phyloP scores from a whole-genome alignment of 2,329 filamentous ascomycete species.

The Trichoderma koningiopsis region DNA sequence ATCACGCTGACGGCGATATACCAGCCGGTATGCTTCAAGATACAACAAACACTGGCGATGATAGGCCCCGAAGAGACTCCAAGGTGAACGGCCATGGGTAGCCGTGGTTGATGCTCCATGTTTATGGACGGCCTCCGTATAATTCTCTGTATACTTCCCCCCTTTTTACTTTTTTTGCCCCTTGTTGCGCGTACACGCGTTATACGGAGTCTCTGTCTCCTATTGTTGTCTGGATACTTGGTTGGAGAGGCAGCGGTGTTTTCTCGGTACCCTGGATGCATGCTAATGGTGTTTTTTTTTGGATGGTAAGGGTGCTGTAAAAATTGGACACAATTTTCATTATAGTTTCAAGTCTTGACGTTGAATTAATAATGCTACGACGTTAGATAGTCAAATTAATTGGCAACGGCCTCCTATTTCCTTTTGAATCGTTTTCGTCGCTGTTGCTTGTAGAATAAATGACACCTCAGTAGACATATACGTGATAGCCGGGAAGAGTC shows the following conservation, averaged over 20 bases:
- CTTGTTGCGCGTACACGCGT: conserved; percentile 12
- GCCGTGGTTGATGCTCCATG: neutral
- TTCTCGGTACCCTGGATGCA: conserved; percentile 11
- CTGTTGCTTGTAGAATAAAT: neutral
- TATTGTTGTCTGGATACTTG: conserved; percentile 25
- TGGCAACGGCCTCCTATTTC: neutral
- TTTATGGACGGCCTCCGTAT: conserved; percentile 12
- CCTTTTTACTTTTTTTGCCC: neutral
- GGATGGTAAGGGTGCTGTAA: conserved; percentile 20
- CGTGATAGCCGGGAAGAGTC: neutral
- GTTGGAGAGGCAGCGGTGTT: conserved; percentile 26
- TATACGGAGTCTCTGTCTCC: conserved; percentile 23
- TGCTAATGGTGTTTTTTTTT: conserved; percentile 19
- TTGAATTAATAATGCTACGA: conserved; percentile 20
- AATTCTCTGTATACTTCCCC: conserved; percentile 24
- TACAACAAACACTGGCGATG: conserved; percentile 38
- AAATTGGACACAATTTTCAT: conserved; percentile 19
- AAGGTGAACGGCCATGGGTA: conserved; percentile 40
- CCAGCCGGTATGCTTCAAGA: conserved; percentile 40
- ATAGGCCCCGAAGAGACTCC: conserved; percentile 38
- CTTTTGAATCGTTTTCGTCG: neutral
- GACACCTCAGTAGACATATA: neutral
- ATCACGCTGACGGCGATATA: conserved; percentile 34
- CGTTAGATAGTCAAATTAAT: conserved; percentile 14
- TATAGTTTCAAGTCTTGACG: conserved; percentile 9